Conservation (phyloP, 208 protist species). For the Acanthamoeba healyi region DNA sequence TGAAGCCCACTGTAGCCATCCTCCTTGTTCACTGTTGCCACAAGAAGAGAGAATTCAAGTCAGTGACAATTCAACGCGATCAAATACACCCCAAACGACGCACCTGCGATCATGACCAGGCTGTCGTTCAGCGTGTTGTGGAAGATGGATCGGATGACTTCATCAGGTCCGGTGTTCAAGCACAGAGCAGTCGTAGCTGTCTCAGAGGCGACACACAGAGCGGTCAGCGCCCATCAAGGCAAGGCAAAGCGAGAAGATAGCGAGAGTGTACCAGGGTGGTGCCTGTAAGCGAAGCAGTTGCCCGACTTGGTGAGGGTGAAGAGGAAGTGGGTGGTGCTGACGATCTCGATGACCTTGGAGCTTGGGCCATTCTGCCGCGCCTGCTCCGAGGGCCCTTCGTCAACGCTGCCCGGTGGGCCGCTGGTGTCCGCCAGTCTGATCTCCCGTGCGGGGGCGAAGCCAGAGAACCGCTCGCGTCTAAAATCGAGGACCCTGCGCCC, state of each 20-base stretch:
- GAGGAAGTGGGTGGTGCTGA: not conserved
- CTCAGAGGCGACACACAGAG: too few species aligned
- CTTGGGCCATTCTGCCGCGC: too few species aligned
- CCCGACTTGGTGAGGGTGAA: constrained; percentile 1
- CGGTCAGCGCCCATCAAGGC: too few species aligned
- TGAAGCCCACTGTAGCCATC: not conserved
- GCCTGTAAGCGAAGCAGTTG: not conserved
- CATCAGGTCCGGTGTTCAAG: not conserved
- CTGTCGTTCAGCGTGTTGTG: not conserved
- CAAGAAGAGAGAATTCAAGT: too few species aligned
- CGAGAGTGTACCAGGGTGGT: not conserved
- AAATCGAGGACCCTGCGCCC: too few species aligned
- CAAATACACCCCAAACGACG: too few species aligned
- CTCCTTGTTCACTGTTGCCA: not conserved
- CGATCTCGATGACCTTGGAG: not conserved
- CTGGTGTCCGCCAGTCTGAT: not conserved
- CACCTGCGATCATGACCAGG: not conserved
- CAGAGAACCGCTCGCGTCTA: not conserved
- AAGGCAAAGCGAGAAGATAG: too few species aligned
- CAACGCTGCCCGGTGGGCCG: too few species aligned
- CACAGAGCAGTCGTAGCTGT: too few species aligned
- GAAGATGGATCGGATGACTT: constrained; percentile 2
- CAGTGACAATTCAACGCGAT: too few species aligned
- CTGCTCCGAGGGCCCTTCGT: too few species aligned
- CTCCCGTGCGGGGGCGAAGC: not conserved